Base-by-base conservation (phyloP, 768 basidiomycete species). In the Rhodotorula toruloides region DNA sequence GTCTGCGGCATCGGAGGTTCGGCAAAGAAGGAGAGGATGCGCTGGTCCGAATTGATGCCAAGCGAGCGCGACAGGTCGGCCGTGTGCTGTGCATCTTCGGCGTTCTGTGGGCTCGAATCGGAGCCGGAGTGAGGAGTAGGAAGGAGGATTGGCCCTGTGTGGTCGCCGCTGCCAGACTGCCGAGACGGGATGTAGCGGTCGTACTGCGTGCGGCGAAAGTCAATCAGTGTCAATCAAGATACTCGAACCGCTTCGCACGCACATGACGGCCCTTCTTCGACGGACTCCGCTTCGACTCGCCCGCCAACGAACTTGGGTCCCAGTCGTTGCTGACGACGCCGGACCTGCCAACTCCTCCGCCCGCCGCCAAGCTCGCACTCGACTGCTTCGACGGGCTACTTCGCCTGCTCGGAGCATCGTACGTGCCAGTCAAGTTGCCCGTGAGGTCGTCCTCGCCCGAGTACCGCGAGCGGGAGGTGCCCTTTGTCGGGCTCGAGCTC, bases 1-100 rank as follows among this genome's bases (percentile, higher is more conserved):
- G 87, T 86, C 0, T 91, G 84, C 0, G 85, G 76, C 3, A 91
- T 88, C 0, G 92, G 91, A 22, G 85, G 85, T 75, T 92, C 90
- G 76, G 76, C 72, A 40, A 90, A 87, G 77, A 91, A 96, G 10
- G 88, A 86, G 12, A 96, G 83, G 56, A 96, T 87, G 40, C 91
- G 87, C 50, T 74, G 76, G 50, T 73, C 72, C 37, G 74, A 66
- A 49, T 75, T 73, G 56, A 75, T 72, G 29, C 67, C 73, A 65
- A 73, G 72, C n/a, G 74, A 71, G 8, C 58, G 47, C 44, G 75
- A 73, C 29, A 76, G 65, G 52, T 76, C 73, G 37, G 72, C 70
- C 29, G 72, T 72, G 68, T 75, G 71, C 50, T 67, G 65, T 2
- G 71, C 63, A 46, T 74, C 75, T 22, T 65, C 62, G 48, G 60